Base-by-base conservation (phyloP, 73 alveolate genomes). In the Strombidium stylifer region DNA sequence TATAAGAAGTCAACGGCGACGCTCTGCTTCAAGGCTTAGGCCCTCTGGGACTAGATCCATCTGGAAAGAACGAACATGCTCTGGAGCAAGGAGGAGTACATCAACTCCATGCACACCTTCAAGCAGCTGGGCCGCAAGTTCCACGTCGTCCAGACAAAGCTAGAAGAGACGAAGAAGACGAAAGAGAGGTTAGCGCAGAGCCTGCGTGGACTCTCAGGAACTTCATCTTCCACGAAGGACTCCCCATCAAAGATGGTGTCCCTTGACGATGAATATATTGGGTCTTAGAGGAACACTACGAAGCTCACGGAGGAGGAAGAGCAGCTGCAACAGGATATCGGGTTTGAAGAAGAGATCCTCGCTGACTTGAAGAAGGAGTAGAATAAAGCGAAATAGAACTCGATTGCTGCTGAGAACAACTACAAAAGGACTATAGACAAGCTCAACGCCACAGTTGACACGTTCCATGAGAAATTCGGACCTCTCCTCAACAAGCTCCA, bases 401-500 rank as follows among this genome's bases (percentile, higher is more conserved):
- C 47, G 14, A 65, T 44, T 30, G 45, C 45, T n/a, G 62, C 78
- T 10, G 45, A 55, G 37, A 42, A 64, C 19, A 65, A 64, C n/a
- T 64, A 64, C 35, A 51, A 64, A 30, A 19, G 65, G 5, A 11
- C 42, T 10, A 19, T 64, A 3, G 5, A 25, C 12, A 64, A 64
- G 36, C 40, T 64, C 28, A 64, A 64, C 30, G 14, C 27, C 14
- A 64, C 78, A 25, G 45, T 64, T 14, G 78, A 64, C 15, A 46
- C 47, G 54, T 46, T 64, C 26, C 66, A 64, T n/a, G 30, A 44
- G 6, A 21, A 27, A 3, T 64, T 40, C 27, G 45, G 47, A 41
- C 78, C 78, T n/a, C 41, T 64, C 20, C 54, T 64, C 37, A 64
- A 64, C 59, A 42, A 55, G 18, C 23, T 64, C 5, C 39, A 64